Percentiles rank a stretch among this genome's conserved stretches.
These are phyloP conservation scores for Glonium stellatum DNA, from an alignment of 495 filamentous ascomycete genomes.

Conservation along the genomic window DNA sequence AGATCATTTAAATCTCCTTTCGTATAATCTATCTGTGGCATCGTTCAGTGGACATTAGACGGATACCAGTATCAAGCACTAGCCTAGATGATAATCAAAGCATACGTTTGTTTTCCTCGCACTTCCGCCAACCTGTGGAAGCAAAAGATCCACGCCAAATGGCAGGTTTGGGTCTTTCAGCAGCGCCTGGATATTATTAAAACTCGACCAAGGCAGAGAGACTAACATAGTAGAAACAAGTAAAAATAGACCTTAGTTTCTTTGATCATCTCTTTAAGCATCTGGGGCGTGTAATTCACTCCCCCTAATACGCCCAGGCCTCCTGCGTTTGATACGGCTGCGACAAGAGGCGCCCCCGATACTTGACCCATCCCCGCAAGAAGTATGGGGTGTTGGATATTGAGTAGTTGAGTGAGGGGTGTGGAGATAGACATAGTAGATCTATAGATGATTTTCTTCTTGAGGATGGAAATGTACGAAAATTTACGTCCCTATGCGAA, in stretches of 20 bases:
- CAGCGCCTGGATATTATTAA: not conserved
- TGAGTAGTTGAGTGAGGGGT: constrained; percentile 17
- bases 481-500: too few species aligned
- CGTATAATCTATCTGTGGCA: constrained; percentile 23
- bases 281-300: constrained; percentile 18
- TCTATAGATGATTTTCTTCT: too few species aligned
- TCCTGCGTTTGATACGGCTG: constrained; percentile 26
- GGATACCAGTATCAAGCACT: not conserved
- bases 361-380: constrained; percentile 25
- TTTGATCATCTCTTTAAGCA: constrained; percentile 25
- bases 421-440: constrained; percentile 17
- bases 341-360: constrained; percentile 20
- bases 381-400: constrained; percentile 25
- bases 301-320: constrained; percentile 24
- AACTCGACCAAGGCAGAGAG: not conserved
- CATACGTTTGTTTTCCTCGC: constrained; percentile 28
- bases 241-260: constrained; percentile 16
- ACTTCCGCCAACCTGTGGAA: constrained; percentile 24
- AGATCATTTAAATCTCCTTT: constrained; percentile 23
- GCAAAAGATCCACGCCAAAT: constrained; percentile 27
- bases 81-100: not conserved
- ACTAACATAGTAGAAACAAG: not conserved
- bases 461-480: too few species aligned
- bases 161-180: constrained; percentile 20
- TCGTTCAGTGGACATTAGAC: not conserved